Conservation (phyloP, 345 rosid species). For the Xanthoceras sorbifolium region DNA sequence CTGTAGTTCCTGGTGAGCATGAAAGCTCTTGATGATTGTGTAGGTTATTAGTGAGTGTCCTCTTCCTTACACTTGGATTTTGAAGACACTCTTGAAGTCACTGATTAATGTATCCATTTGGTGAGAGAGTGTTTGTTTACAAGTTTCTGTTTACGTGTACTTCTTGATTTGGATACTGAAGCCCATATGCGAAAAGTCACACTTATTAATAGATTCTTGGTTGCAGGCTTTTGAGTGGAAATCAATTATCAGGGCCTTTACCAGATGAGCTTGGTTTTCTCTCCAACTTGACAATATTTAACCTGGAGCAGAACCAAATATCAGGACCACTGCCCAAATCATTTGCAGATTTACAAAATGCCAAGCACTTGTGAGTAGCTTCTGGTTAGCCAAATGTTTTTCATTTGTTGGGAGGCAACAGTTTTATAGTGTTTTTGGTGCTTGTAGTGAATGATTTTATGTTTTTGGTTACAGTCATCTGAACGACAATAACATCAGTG, state of each 20-base stretch:
- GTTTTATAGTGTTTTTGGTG: neutral
- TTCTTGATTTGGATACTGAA: neutral
- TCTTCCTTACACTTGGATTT: no score
- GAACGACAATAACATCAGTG: slow-evolving; percentile 93
- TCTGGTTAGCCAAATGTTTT: slow-evolving; percentile 8
- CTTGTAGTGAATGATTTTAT: neutral
- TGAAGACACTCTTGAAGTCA: no score
- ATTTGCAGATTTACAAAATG: slow-evolving; percentile 71
- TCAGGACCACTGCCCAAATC: slow-evolving; percentile 80
- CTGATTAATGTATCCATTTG: no score
- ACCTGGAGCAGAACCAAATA: slow-evolving; percentile 76
- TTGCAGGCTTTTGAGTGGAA: slow-evolving; percentile 86
- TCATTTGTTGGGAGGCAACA: neutral
- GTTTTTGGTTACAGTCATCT: slow-evolving; percentile 62
- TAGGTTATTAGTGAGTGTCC: no score
- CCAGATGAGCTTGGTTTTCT: slow-evolving; percentile 87
- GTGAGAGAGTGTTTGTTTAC: no score
- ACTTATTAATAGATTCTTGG: neutral
- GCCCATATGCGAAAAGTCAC: neutral
- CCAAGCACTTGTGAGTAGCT: slow-evolving; percentile 83
- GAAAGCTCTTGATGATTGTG: no score
- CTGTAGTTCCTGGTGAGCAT: no score
- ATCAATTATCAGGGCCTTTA: slow-evolving; percentile 64
- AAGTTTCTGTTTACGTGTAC: no score
- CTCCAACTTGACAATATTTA: slow-evolving; percentile 73